Evolutionary conservation across 208 protist genomes (phyloP).

Genomic region (Lotmaria passim): DNA sequence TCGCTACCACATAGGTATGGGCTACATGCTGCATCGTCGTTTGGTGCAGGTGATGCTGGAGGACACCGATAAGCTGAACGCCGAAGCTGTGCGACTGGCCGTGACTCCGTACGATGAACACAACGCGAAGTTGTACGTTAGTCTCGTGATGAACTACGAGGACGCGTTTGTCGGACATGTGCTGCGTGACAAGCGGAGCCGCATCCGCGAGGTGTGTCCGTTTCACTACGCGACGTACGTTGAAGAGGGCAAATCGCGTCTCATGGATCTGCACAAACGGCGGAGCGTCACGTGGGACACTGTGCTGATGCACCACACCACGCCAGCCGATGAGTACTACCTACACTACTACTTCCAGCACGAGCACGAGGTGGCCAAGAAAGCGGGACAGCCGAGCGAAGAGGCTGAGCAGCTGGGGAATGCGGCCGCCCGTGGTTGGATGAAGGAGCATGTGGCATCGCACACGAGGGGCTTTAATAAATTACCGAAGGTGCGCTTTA

Average conservation of each 20-base stretch:
- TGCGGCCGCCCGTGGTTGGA: background rate
- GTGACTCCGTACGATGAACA: background rate
- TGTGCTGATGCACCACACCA: slow-evolving; percentile 12
- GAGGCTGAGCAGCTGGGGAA: background rate
- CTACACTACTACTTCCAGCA: slow-evolving; percentile 28
- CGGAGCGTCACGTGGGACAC: slow-evolving; percentile 5
- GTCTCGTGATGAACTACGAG: background rate
- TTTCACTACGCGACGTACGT: background rate
- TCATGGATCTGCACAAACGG: background rate
- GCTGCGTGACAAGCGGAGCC: background rate
- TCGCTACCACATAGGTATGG: background rate
- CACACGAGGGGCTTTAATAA: background rate
- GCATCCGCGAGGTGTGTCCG: background rate
- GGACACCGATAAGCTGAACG: background rate
- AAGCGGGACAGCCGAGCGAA: too few relatives aligned
- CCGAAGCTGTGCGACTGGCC: too few relatives aligned
- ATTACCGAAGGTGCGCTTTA: background rate
- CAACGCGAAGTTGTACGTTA: background rate
- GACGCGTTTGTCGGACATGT: slow-evolving; percentile 10
- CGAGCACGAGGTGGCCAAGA: slow-evolving; percentile 2
- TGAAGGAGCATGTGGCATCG: background rate
- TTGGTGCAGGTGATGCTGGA: background rate
- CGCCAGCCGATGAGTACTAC: slow-evolving; percentile 9
- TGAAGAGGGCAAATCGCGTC: slow-evolving; percentile 6
- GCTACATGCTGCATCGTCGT: slow-evolving; percentile 2